Base-by-base conservation (phyloP, 2,329 filamentous ascomycete genomes). In the Cladosporium sp. region DNA sequence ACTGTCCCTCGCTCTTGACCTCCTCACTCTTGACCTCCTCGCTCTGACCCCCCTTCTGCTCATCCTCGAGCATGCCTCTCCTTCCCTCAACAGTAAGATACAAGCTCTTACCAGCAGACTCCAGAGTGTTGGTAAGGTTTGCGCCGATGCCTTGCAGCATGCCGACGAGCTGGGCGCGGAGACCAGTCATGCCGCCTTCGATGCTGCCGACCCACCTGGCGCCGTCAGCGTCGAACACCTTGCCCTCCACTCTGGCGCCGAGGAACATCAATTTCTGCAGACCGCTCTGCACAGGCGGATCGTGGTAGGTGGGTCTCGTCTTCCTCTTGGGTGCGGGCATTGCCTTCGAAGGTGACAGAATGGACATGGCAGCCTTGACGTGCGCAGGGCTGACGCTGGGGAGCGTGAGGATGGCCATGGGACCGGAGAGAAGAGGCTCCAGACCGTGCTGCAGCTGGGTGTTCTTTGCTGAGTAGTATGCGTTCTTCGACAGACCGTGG, bases 81-180 rank as follows among this genome's bases (percentile, higher is more conserved):
- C 92, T 78, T 43, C 88, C 83, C 76, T 97, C 92, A 62, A 99
- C 74, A 11, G 92, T 89, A 55, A 96, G 78, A 78, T 92, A 97
- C 60, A 99, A 67, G 65, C 81, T 91, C 77, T 85, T 89, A 54
- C 85, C 79, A 43, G 88, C 83, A 49, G 87, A 84, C 68, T 96
- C 89, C 61, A 99, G 73, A n/a, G 84, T 80, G 56, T 73, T 83
- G 19, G 90, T 88, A 50, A 99, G 70, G 52, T 85, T 83, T 50
- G 89, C 80, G 36, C 91, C 90, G 55, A 89, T 82, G 55, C 83
- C 83, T 71, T 93, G 87, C 67, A 99, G 77, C 72, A 95, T 80
- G 56, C 75, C 74, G 47, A 97, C 84, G 54, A 99, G 77, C 73
- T 95, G 88, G 43, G 83, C 85, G 58, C 89, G 80, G 63, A 99